phyloP scores from a whole-genome alignment of 2,329 filamentous ascomycete species.

The Stemphylium beticola region DNA sequence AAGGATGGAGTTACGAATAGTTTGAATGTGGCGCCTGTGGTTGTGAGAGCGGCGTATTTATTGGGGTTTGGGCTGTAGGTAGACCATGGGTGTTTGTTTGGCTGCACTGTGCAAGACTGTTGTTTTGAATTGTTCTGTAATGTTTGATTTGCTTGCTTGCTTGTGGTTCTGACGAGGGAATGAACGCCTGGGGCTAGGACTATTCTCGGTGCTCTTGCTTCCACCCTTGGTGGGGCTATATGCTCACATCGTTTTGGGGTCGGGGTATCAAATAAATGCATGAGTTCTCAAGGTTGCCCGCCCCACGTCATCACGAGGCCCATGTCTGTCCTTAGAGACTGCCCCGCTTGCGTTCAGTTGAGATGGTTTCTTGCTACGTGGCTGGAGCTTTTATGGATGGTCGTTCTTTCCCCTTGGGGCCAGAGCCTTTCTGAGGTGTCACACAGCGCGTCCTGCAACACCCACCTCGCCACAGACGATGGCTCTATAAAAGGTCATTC shows the following conservation, averaged over 20 bases:
- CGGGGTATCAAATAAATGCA: not conserved
- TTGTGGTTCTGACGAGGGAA: not conserved
- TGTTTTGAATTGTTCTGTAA: not conserved
- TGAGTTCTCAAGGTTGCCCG: not conserved
- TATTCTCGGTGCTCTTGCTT: not conserved
- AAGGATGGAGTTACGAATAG: conserved; percentile 50
- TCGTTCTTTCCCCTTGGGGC: not conserved
- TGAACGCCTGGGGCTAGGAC: not conserved
- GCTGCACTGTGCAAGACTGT: not conserved
- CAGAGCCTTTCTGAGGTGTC: not conserved
- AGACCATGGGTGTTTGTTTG: conserved; percentile 9
- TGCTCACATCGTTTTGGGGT: not conserved
- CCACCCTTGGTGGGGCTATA: not conserved
- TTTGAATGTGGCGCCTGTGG: conserved; percentile 40
- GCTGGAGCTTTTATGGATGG: not conserved
- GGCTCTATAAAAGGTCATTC: too few relatives aligned
- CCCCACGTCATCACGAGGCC: not conserved
- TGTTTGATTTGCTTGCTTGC: conserved; percentile 3
- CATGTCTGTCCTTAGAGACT: not conserved
- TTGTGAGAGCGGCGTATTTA: conserved; percentile 47
- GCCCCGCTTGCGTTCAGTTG: not conserved
- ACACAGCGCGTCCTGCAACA: too few relatives aligned
- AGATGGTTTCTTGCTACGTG: not conserved
- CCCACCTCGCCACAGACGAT: too few relatives aligned
- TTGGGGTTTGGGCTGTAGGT: conserved; percentile 39